Percentiles rank a stretch among this genome's conserved stretches.
Evolutionary conservation across 768 basidiomycete genomes (phyloP).

Genomic region (Obba rivulosa): DNA sequence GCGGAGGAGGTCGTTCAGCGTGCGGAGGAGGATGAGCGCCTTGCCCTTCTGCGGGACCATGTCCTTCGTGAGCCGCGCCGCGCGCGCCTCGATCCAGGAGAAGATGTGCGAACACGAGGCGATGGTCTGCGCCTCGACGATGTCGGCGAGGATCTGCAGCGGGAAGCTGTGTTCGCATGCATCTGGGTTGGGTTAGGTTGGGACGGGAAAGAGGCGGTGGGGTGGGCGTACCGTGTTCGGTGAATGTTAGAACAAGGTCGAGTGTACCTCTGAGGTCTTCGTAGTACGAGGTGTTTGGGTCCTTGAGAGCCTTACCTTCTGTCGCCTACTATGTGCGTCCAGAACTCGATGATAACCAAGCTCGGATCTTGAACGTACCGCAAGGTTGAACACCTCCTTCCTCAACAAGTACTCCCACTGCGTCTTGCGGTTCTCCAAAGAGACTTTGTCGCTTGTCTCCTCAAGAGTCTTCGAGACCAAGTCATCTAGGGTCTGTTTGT

Average conservation of each 20-base stretch:
- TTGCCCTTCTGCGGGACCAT: slow-evolving; percentile 87
- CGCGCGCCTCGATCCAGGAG: slow-evolving; percentile 78
- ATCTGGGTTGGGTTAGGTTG: slow-evolving; percentile 36
- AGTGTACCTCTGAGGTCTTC: slow-evolving; percentile 52
- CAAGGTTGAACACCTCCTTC: slow-evolving; percentile 66
- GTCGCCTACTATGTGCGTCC: slow-evolving; percentile 38
- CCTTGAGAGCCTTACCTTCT: slow-evolving; percentile 61
- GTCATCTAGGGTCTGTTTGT: slow-evolving; percentile 42
- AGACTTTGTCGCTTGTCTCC: slow-evolving; percentile 34
- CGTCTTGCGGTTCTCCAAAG: slow-evolving; percentile 56
- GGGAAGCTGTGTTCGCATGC: slow-evolving; percentile 76
- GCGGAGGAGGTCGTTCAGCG: slow-evolving; percentile 81
- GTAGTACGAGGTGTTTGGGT: slow-evolving; percentile 53
- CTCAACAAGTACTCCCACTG: slow-evolving; percentile 74
- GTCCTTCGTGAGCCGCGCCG: slow-evolving; percentile 62
- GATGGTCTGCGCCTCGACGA: slow-evolving; percentile 84
- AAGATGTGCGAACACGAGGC: slow-evolving; percentile 82
- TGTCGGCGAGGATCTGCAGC: slow-evolving; percentile 69
- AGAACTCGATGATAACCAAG: not conserved
- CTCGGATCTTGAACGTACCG: slow-evolving; percentile 42
- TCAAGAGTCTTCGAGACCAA: slow-evolving; percentile 42
- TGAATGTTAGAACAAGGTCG: slow-evolving; percentile 72
- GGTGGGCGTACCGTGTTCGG: slow-evolving; percentile 58
- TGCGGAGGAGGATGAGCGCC: slow-evolving; percentile 77
- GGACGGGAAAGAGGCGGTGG: not conserved